Evolutionary conservation across 2,329 filamentous ascomycete species (phyloP).

Genomic region (Colletotrichum sp.): DNA sequence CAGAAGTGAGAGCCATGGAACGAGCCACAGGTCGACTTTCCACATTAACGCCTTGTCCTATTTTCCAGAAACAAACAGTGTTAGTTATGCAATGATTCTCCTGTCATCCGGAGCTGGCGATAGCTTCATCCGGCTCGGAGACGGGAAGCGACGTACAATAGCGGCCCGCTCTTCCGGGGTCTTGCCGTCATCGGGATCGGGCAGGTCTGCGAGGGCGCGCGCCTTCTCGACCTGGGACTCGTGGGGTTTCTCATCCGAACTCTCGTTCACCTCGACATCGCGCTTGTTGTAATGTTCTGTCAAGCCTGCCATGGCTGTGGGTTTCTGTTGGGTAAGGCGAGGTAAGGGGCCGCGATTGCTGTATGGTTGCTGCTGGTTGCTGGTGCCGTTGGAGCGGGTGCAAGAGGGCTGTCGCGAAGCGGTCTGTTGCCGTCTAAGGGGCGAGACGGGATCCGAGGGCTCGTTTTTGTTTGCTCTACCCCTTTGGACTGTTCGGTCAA

Average conservation of each 20-base stretch:
- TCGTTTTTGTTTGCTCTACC: background rate
- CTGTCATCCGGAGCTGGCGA: background rate
- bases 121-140: background rate
- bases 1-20: conserved; percentile 57
- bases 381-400: background rate
- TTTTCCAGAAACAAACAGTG: background rate
- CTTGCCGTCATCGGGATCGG: conserved; percentile 63
- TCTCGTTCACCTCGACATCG: conserved; percentile 16
- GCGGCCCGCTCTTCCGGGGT: conserved; percentile 65
- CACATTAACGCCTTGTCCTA: conserved; percentile 67
- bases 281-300: conserved; percentile 2
- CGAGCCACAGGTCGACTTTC: conserved; percentile 64
- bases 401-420: background rate
- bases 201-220: conserved; percentile 29
- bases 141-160: conserved; percentile 53
- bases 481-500: background rate
- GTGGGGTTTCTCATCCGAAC: conserved; percentile 15
- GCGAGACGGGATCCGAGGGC: background rate
- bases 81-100: background rate
- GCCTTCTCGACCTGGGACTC: conserved; percentile 27
- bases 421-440: background rate
- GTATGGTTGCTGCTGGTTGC: background rate
- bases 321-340: background rate
- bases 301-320: conserved; percentile 13
- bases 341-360: background rate